Percentiles rank a stretch among this genome's conserved stretches.
These are phyloP conservation scores for Heliocybe sulcata DNA, from an alignment of 1,284 basidiomycete genomes.

Conservation along the genomic window DNA sequence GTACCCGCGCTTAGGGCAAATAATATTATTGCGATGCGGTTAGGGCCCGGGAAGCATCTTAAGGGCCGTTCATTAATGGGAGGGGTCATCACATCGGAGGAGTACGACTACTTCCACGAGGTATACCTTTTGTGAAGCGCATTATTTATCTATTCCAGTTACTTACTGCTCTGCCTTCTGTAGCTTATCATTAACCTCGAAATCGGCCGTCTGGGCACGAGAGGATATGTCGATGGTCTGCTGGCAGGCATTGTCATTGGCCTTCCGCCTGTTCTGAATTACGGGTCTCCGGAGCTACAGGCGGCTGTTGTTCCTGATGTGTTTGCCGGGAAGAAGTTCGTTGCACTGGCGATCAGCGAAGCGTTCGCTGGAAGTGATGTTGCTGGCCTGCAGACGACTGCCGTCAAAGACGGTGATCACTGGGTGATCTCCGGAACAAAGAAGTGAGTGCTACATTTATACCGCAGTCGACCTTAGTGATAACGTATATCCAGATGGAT, in stretches of 20 bases:
- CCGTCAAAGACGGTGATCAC: constrained; percentile 74
- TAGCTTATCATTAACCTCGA: constrained; percentile 85
- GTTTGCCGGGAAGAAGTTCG: constrained; percentile 76
- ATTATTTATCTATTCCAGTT: not conserved
- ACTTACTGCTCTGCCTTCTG: constrained; percentile 16
- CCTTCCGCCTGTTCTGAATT: constrained; percentile 84
- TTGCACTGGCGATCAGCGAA: constrained; percentile 70
- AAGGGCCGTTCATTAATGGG: constrained; percentile 79
- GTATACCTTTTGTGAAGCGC: constrained; percentile 20
- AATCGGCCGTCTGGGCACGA: constrained; percentile 72
- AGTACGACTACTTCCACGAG: constrained; percentile 81
- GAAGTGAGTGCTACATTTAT: constrained; percentile 36
- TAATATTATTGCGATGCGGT: constrained; percentile 88
- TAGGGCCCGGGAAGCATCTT: constrained; percentile 88
- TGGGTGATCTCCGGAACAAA: constrained; percentile 90
- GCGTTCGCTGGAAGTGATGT: constrained; percentile 95
- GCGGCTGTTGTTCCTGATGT: constrained; percentile 61
- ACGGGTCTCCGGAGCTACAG: constrained; percentile 71
- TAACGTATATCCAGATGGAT: constrained; percentile 66
- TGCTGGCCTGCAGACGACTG: constrained; percentile 76
- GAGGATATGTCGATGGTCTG: constrained; percentile 81
- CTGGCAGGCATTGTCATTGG: constrained; percentile 81
- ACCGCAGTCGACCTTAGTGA: no score
- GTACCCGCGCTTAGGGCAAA: constrained; percentile 37
- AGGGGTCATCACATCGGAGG: constrained; percentile 83